Evolutionary conservation across 1,139 yeast species (phyloP).

Genomic region (Saccharomyces hybrid): DNA sequence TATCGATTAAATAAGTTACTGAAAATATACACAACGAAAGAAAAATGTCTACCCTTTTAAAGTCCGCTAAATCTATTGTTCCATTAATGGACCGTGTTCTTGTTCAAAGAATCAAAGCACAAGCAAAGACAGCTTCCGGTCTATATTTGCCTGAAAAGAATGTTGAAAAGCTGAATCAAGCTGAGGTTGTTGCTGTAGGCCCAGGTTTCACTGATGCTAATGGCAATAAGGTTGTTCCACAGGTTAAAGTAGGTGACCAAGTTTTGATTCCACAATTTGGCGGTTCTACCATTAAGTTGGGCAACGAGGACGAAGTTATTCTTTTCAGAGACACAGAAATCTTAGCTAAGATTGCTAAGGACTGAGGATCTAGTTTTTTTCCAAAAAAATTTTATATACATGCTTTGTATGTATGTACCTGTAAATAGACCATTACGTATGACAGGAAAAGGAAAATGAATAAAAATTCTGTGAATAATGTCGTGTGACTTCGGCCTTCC

Average conservation of each 20-base stretch:
- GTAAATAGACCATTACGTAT: neutral
- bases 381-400: neutral
- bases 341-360: constrained; percentile 65
- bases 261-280: constrained; percentile 88
- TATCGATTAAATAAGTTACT: neutral
- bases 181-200: constrained; percentile 73
- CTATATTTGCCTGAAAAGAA: constrained; percentile 94
- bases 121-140: constrained; percentile 89
- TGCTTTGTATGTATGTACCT: neutral
- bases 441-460: neutral
- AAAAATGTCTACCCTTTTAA: constrained; percentile 50
- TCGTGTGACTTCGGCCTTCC: neutral
- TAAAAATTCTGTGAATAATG: no score
- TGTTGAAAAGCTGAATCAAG: constrained; percentile 85
- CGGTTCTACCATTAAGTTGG: constrained; percentile 76
- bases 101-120: constrained; percentile 89
- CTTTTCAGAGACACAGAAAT: constrained; percentile 87
- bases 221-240: constrained; percentile 63
- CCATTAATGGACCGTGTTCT: constrained; percentile 94
- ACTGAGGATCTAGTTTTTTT: neutral
- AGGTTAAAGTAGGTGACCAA: constrained; percentile 81
- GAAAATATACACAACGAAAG: neutral
- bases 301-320: constrained; percentile 67
- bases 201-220: constrained; percentile 66
- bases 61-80: constrained; percentile 77